Evolutionary conservation across 2,329 filamentous ascomycete species (phyloP).

Genomic region (Fusarium brachygibbosum): DNA sequence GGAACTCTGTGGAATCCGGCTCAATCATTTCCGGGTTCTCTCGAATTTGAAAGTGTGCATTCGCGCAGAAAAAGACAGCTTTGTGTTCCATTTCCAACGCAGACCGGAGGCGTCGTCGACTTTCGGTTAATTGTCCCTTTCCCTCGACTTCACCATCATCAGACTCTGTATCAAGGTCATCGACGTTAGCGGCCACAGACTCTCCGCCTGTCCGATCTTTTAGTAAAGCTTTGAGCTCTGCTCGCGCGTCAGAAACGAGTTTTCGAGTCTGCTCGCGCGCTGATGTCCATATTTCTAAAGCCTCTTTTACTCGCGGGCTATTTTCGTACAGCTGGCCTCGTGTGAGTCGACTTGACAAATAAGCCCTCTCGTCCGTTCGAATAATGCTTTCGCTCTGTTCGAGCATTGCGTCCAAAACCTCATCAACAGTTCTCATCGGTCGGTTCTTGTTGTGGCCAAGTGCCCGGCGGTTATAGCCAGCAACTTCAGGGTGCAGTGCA

Average conservation of each 20-base stretch:
- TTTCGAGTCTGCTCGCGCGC: slow-evolving; percentile 63
- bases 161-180: slow-evolving; percentile 44
- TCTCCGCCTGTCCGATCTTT: slow-evolving; percentile 27
- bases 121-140: slow-evolving; percentile 65
- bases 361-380: slow-evolving; percentile 75
- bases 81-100: slow-evolving; percentile 86
- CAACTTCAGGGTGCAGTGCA: slow-evolving; percentile 87
- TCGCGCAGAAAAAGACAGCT: slow-evolving; percentile 86
- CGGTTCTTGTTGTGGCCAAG: slow-evolving; percentile 72
- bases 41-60: slow-evolving; percentile 87
- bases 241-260: slow-evolving; percentile 74
- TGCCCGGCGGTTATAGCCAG: slow-evolving; percentile 73
- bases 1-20: slow-evolving; percentile 76
- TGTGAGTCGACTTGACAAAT: slow-evolving; percentile 73
- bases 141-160: slow-evolving; percentile 54
- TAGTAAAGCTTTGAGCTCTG: slow-evolving; percentile 69
- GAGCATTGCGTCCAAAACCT: slow-evolving; percentile 93
- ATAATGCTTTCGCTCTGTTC: slow-evolving; percentile 81
- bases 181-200: slow-evolving; percentile 8
- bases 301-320: slow-evolving; percentile 74
- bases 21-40: slow-evolving; percentile 73
- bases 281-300: slow-evolving; percentile 77
- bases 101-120: slow-evolving; percentile 74
- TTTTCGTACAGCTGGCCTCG: slow-evolving; percentile 86
- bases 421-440: slow-evolving; percentile 82